phyloP scores from a whole-genome alignment of 2,329 filamentous ascomycete species.

The Dothideomycetes sp. region DNA sequence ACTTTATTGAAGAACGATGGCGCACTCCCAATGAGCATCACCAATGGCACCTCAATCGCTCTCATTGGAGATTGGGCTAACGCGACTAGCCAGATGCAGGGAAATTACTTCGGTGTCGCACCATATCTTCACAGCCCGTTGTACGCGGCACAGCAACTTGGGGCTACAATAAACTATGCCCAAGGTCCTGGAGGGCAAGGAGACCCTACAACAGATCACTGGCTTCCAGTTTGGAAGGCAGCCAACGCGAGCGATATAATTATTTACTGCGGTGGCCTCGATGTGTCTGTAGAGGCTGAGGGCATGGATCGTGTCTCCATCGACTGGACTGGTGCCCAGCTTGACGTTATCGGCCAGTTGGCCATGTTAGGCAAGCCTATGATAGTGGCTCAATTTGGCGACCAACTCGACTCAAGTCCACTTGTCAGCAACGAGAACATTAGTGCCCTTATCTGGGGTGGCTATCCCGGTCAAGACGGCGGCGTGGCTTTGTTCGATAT shows the following conservation, averaged over 20 bases:
- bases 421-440: constrained; percentile 38
- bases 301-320: constrained; percentile 40
- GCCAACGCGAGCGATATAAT: constrained; percentile 40
- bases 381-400: constrained; percentile 42
- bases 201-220: constrained; percentile 22
- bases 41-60: constrained; percentile 33
- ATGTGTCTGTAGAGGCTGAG: constrained; percentile 42
- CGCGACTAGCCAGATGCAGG: constrained; percentile 45
- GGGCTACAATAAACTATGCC: constrained; percentile 35
- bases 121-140: constrained; percentile 46
- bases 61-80: constrained; percentile 50
- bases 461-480: constrained; percentile 50
- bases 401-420: constrained; percentile 41
- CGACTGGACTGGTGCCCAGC: constrained; percentile 41
- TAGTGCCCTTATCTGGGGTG: constrained; percentile 44
- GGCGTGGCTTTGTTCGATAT: constrained; percentile 45
- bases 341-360: constrained; percentile 40
- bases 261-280: constrained; percentile 45
- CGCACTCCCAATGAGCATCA: constrained; percentile 31
- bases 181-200: constrained; percentile 23
- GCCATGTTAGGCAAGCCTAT: constrained; percentile 37
- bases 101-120: constrained; percentile 47
- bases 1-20: constrained; percentile 44
- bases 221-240: constrained; percentile 18
- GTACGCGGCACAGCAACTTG: constrained; percentile 38